Evolutionary conservation across 2,329 filamentous ascomycete genomes (phyloP), one percentile per base, ranked within the genome.

Genomic region (Bertia moriformis): DNA sequence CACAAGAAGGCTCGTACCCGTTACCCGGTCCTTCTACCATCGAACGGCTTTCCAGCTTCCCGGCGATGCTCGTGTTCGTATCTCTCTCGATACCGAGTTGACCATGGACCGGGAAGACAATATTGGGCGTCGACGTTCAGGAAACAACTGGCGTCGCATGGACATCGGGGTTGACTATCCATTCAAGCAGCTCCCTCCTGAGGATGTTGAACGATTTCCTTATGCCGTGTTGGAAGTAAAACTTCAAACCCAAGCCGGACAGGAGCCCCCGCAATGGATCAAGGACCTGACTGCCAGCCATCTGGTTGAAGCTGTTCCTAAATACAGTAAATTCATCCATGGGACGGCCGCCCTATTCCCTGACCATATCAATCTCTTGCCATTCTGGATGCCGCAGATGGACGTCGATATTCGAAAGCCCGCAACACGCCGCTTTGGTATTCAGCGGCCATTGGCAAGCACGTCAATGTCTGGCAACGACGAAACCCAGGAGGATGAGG

Each of bases 371-470:
- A 68, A 95, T 37, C 69, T 98, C 12, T 67, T 98, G 4, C 91
- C 91, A 1, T 98, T 85, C 66, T 98, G 91, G 91, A 84, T 89
- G 67, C 91, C 91, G 1, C 91, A 98, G 61, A 98, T 98, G 91
- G 80, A 93, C 48, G 78, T 93, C 18, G 91, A 98, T 53, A 98
- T 98, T 50, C 83, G 88, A 48, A 98, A 98, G 60, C 87, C 91
- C 1, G 73, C 78, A 19, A 86, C 76, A 3, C 86, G 91, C 51
- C 77, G 82, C 48, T 96, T 96, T 54, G 91, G 91, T 40, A 95
- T 98, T 49, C 81, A 84, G 51, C 72, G 89, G 22, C 78, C 83
- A 15, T 85, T 82, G 40, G 77, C 78, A 22, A 83, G 78, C 27
- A 77, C 83, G 40, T 79, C 76, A 17, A 88, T 84, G 1, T 87